Conservation (phyloP, 345 rosid species). For the Syzygium grande region DNA sequence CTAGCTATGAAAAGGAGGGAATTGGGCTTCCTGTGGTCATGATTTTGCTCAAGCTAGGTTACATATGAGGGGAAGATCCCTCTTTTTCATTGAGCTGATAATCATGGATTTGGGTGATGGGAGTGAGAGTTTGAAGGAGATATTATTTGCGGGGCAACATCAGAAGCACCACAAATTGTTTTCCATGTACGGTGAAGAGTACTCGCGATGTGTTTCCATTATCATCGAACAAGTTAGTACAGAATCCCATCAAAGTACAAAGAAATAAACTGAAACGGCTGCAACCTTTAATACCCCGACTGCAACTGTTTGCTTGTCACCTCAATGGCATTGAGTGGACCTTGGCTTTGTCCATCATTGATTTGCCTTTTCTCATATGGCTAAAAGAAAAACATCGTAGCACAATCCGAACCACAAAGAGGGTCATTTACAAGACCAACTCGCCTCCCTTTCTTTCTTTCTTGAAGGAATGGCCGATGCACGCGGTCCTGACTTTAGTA, state of each 20-base stretch:
- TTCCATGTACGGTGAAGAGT: background rate
- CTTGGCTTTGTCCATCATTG: no score
- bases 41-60: background rate
- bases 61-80: background rate
- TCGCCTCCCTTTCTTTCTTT: no score
- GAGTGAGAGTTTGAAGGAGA: background rate
- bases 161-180: background rate
- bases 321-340: no score
- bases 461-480: no score
- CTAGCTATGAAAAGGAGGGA: background rate
- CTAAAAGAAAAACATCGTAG: no score
- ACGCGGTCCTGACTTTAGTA: no score
- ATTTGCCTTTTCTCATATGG: no score
- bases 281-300: background rate
- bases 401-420: no score
- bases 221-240: background rate
- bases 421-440: no score
- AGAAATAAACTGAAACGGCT: background rate
- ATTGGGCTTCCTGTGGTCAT: background rate
- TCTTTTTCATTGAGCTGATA: background rate
- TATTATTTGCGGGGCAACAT: background rate
- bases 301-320: no score
- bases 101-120: background rate
- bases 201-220: background rate
- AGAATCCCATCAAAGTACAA: background rate